Conservation (phyloP, 768 basidiomycete species). For the Lanmaoa rubissima region DNA sequence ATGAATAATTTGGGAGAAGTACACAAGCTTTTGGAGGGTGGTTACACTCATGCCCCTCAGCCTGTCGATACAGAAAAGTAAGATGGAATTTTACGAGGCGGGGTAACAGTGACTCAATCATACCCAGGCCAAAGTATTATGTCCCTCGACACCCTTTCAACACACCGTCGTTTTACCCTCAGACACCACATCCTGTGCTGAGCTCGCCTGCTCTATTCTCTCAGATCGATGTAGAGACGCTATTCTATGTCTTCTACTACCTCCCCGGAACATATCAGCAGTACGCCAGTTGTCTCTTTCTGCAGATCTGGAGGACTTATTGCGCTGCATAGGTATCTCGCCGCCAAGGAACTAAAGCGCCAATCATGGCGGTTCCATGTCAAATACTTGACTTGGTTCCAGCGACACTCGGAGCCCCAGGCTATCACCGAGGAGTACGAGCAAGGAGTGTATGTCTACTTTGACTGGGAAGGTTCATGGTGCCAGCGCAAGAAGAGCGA, state of each 20-base stretch:
- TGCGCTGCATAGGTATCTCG: conserved; percentile 65
- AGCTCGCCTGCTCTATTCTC: conserved; percentile 83
- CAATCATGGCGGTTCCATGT: conserved; percentile 99
- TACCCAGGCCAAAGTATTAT: conserved; percentile 90
- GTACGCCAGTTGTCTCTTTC: conserved; percentile 37
- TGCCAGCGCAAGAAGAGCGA: conserved; percentile 97
- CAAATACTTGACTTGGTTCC: conserved; percentile 99
- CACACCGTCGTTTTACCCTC: conserved; percentile 94
- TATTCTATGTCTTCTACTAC: conserved; percentile 99
- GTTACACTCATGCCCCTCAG: conserved; percentile 84
- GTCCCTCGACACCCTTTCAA: conserved; percentile 88
- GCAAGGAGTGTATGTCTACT: conserved; percentile 98
- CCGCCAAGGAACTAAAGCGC: conserved; percentile 94
- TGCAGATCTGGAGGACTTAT: conserved; percentile 1
- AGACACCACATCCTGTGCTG: conserved; percentile 75
- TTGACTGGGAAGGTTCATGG: conserved; percentile 99
- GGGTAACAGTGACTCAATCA: conserved; percentile 7
- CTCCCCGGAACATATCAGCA: conserved; percentile 97
- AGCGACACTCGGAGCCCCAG: conserved; percentile 95
- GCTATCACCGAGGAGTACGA: conserved; percentile 99
- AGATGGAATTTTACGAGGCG: conserved; percentile 34
- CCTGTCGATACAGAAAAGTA: conserved; percentile 96
- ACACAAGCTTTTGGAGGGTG: conserved; percentile 91
- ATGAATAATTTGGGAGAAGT: conserved; percentile 88
- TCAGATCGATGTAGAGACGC: conserved; percentile 92